Base-by-base conservation (phyloP, 306 rosid species). In the Pachyrhizus erosus region DNA sequence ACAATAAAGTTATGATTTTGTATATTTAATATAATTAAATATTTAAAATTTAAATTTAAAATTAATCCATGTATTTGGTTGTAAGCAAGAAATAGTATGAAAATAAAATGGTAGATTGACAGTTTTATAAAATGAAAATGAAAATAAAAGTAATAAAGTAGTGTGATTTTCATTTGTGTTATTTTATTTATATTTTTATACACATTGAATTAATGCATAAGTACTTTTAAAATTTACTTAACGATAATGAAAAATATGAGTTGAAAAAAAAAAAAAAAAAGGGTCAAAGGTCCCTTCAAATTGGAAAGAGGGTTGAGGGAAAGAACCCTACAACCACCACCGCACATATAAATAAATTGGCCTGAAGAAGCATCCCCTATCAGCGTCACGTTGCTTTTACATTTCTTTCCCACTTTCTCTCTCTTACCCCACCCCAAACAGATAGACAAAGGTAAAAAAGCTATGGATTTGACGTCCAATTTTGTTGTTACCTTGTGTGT, bases 401-500 rank as follows among this genome's bases (percentile, higher is more conserved):
- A 75, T 57, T 67, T 78, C 49, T 66, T 86, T 42, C 4, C 65
- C 68, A 54, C 58, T 85, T 79, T 33, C 46, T 82, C 34, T 46
- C 71, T 64, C 55, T 9, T 70, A 64, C 64, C 85, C 80, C 78
- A 61, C 70, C 1, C 9, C 39, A 8, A 43, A 24, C 62, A 48
- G 43, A 37, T 52, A 64, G 45, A 73, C 33, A 88, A 76, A 80
- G 60, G 43, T 52, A 69, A 89, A 88, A 89, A 90, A 89, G 93
- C 85, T 7, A 17, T 62, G 34, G 97, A 94, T 92, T 86, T 87
- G 94, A 89, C 89, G 17, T 75, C 75, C 83, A 78, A n/a, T 48
- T 90, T 90, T 90, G 97, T 90, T 91, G 37, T 73, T 82, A 84
- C 84, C 89, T 86, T 78, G 8, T 83, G 17, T 81, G 78, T 72